These are phyloP conservation scores for Mycena crocata DNA, from an alignment of 768 basidiomycete species.

Conservation along the genomic window DNA sequence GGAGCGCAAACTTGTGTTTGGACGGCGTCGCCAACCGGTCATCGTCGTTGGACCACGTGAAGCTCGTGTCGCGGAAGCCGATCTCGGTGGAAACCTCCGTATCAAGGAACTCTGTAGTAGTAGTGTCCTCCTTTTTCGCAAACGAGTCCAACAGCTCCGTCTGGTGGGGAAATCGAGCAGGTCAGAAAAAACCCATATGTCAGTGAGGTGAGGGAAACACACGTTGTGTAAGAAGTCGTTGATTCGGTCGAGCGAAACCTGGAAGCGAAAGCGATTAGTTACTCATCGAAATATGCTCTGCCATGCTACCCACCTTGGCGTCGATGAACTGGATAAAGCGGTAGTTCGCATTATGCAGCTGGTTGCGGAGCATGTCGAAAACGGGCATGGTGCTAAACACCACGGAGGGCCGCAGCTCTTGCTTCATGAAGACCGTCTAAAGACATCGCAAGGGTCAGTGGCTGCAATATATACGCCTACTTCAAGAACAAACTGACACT, in stretches of 20 bases:
- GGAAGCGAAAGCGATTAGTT: no score
- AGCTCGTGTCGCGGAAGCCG: conserved; percentile 66
- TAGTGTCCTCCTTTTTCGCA: conserved; percentile 51
- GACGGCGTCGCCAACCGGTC: conserved; percentile 48
- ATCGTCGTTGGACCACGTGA: conserved; percentile 63
- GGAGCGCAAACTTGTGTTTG: conserved; percentile 60
- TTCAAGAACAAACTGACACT: not conserved
- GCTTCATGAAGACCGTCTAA: conserved; percentile 55
- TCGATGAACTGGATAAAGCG: conserved; percentile 39
- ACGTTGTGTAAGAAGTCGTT: conserved; percentile 56
- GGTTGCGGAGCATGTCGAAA: conserved; percentile 71
- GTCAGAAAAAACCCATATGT: not conserved
- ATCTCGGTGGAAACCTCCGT: conserved; percentile 42
- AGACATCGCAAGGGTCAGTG: not conserved
- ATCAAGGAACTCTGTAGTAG: conserved; percentile 53
- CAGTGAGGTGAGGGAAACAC: conserved; percentile 1
- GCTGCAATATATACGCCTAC: not conserved
- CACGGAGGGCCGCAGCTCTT: conserved; percentile 53
- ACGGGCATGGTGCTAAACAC: conserved; percentile 67
- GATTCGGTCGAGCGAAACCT: conserved; percentile 71
- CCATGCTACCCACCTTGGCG: conserved; percentile 76
- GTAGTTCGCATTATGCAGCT: conserved; percentile 55
- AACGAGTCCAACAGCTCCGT: conserved; percentile 34
- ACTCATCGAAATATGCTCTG: no score
- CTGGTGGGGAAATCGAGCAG: conserved; percentile 11